A percentile compares a stretch with the other conserved stretches of the same genome.
Conservation (phyloP, 1,139 yeast genomes). For the Lodderomyces orthopsilosis region DNA sequence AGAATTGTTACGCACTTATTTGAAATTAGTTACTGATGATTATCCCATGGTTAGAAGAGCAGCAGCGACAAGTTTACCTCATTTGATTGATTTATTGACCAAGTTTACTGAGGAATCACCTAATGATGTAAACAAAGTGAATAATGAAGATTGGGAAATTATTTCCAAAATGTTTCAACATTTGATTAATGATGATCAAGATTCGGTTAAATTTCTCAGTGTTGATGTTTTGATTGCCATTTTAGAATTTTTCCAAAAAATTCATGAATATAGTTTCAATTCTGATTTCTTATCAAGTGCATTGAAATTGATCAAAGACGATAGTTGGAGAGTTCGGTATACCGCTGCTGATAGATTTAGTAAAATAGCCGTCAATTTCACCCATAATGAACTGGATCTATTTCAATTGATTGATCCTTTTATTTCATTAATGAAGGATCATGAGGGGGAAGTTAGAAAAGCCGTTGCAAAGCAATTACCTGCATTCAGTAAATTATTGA, state of each 20-base stretch:
- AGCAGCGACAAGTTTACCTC: conserved; percentile 83
- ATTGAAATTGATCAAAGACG: conserved; percentile 74
- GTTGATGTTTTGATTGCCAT: conserved; percentile 83
- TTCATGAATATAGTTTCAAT: conserved; percentile 56
- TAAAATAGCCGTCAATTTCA: conserved; percentile 66
- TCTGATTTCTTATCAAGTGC: conserved; percentile 56
- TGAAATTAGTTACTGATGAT: conserved; percentile 79
- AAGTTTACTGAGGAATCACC: conserved; percentile 24
- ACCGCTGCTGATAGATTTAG: conserved; percentile 94
- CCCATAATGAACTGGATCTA: conserved; percentile 49
- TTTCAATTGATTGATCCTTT: conserved; percentile 66
- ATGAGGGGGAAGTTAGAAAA: conserved; percentile 94
- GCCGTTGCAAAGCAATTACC: conserved; percentile 93
- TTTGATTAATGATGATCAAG: conserved; percentile 85
- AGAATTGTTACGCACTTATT: conserved; percentile 63
- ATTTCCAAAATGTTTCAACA: conserved; percentile 80
- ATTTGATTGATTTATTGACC: conserved; percentile 59
- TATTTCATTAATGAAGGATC: conserved; percentile 77
- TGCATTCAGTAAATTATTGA: conserved; percentile 61
- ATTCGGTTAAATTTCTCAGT: conserved; percentile 87
- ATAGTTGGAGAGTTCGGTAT: conserved; percentile 97
- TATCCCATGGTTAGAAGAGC: conserved; percentile 98
- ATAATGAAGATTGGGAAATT: conserved; percentile 63
- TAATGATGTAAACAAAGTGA: conserved; percentile 27
- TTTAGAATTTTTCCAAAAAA: conserved; percentile 58